Conservation (phyloP, 1,139 yeast genomes). For the Hyphopichia buzzinii region DNA sequence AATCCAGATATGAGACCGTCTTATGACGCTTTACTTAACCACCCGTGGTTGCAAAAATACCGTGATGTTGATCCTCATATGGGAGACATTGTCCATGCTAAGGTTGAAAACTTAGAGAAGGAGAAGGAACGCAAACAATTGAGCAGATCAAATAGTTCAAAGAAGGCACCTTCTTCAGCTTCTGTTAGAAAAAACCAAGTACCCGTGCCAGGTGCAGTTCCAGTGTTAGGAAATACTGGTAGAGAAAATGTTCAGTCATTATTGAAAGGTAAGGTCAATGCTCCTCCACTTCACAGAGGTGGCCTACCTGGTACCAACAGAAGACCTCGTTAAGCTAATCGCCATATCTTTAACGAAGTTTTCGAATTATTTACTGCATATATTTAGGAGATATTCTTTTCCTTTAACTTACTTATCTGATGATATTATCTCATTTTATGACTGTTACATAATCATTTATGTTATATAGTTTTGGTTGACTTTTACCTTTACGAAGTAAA, state of each 20-base stretch:
- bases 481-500: too few species aligned
- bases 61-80: slow-evolving; percentile 43
- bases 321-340: slow-evolving; percentile 2
- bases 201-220: slow-evolving; percentile 2
- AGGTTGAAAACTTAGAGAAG: slow-evolving; percentile 31
- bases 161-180: slow-evolving; percentile 7
- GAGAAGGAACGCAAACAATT: slow-evolving; percentile 14
- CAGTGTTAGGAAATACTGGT: slow-evolving; percentile 10
- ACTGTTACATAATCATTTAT: too few species aligned
- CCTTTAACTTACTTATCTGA: too few species aligned
- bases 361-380: too few species aligned
- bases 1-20: slow-evolving; percentile 82
- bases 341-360: too few species aligned
- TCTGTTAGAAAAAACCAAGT: neutral
- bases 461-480: too few species aligned
- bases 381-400: too few species aligned
- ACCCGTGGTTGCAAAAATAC: slow-evolving; percentile 74
- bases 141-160: slow-evolving; percentile 13
- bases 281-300: slow-evolving; percentile 46
- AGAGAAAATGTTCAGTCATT: slow-evolving; percentile 37
- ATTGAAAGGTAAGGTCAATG: slow-evolving; percentile 37
- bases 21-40: slow-evolving; percentile 68
- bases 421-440: too few species aligned
- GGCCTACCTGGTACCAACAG: slow-evolving; percentile 19
- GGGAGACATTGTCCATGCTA: slow-evolving; percentile 35